Conservation (phyloP, 805 yeast species). For the Danielia reshetovae region DNA sequence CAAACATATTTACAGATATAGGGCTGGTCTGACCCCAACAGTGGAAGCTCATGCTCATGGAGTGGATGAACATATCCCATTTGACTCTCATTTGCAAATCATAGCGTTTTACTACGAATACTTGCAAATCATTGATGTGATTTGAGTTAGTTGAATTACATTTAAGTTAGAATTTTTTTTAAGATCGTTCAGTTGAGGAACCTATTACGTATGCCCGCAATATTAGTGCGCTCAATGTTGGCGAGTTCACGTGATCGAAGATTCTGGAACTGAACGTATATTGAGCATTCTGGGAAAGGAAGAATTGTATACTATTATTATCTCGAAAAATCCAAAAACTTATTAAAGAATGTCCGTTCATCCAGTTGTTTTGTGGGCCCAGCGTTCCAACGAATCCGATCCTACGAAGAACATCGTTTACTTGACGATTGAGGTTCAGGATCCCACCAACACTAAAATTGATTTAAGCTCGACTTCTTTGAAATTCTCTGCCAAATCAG, state of each 20-base stretch:
- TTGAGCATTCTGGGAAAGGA: too few species aligned
- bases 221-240: neutral
- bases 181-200: too few species aligned
- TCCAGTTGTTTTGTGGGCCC: slow-evolving; percentile 87
- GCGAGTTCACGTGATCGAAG: slow-evolving; percentile 19
- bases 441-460: slow-evolving; percentile 59
- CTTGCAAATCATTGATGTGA: slow-evolving; percentile 15
- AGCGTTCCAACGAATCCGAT: slow-evolving; percentile 78
- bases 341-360: slow-evolving; percentile 11
- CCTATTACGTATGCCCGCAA: too few species aligned
- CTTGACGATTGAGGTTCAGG: slow-evolving; percentile 70
- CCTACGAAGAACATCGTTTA: slow-evolving; percentile 69
- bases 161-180: too few species aligned
- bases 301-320: too few species aligned
- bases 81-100: slow-evolving; percentile 27
- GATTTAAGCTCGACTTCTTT: slow-evolving; percentile 55
- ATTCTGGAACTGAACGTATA: slow-evolving; percentile 20
- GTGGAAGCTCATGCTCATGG: slow-evolving; percentile 21
- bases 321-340: too few species aligned
- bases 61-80: slow-evolving; percentile 25
- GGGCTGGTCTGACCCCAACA: slow-evolving; percentile 16
- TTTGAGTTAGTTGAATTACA: too few species aligned
- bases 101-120: slow-evolving; percentile 30
- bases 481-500: slow-evolving; percentile 46
- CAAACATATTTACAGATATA: slow-evolving; percentile 47